Percentiles rank a stretch among this genome's conserved stretches.
Evolutionary conservation across 1,284 basidiomycete genomes (phyloP).

Genomic region (Phlebopus sp.): DNA sequence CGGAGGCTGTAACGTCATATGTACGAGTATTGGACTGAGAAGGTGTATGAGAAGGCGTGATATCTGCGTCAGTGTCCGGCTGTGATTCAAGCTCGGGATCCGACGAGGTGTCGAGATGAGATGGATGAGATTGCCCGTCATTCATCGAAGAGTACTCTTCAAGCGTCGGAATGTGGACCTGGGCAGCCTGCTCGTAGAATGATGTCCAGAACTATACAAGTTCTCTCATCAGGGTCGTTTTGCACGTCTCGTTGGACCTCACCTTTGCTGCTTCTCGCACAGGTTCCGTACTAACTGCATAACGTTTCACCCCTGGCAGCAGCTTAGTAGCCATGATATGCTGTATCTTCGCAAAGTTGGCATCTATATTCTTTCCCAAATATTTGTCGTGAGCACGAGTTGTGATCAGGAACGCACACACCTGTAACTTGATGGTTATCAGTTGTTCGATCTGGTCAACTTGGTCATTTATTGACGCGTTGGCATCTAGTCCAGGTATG

Average conservation of each 20-base stretch:
- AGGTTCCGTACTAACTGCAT: constrained; percentile 82
- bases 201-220: constrained; percentile 84
- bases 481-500: constrained; percentile 74
- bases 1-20: constrained; percentile 49
- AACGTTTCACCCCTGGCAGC: constrained; percentile 85
- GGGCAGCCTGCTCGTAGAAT: constrained; percentile 90
- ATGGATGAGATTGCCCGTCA: constrained; percentile 42
- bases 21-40: constrained; percentile 17
- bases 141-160: constrained; percentile 60
- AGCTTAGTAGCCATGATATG: constrained; percentile 80
- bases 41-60: constrained; percentile 19
- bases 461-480: constrained; percentile 75
- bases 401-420: constrained; percentile 23
- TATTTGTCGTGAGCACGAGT: constrained; percentile 10
- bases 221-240: neutral
- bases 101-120: constrained; percentile 26
- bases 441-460: constrained; percentile 95
- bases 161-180: constrained; percentile 74
- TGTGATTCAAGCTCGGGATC: constrained; percentile 15
- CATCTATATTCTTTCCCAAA: constrained; percentile 77
- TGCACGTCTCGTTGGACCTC: constrained; percentile 15
- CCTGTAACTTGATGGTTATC: constrained; percentile 86
- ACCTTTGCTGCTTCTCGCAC: constrained; percentile 88
- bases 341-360: constrained; percentile 89
- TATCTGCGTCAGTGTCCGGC: constrained; percentile 8